phyloP scores from a whole-genome alignment of 1,284 basidiomycete species.

The Puccinia novopanici region DNA sequence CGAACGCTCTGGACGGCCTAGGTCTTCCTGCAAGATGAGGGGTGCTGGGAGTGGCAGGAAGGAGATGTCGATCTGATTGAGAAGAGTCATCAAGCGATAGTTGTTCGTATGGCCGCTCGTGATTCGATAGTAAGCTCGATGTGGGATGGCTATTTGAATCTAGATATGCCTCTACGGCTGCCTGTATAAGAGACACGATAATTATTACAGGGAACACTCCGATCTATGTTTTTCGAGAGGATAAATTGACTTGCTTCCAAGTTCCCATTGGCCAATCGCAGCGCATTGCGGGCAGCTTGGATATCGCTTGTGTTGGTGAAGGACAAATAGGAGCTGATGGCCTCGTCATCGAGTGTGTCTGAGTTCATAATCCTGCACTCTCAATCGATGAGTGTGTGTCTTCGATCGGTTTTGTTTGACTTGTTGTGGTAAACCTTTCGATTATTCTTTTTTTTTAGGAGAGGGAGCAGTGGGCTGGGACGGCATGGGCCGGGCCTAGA shows the following conservation, averaged over 20 bases:
- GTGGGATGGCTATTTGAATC: constrained; percentile 18
- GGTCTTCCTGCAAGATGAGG: constrained; percentile 9
- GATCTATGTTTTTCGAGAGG: neutral
- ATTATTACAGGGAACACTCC: neutral
- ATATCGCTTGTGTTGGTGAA: constrained; percentile 31
- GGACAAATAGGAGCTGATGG: constrained; percentile 31
- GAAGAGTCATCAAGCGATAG: constrained; percentile 22
- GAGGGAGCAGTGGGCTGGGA: too few relatives aligned
- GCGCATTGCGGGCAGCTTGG: neutral
- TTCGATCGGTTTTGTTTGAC: too few relatives aligned
- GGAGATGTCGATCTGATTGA: constrained; percentile 10
- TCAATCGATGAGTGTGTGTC: too few relatives aligned
- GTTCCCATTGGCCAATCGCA: constrained; percentile 34
- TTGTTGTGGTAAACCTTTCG: too few relatives aligned
- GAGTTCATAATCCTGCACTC: neutral
- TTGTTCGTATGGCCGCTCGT: constrained; percentile 3
- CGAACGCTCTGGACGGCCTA: neutral
- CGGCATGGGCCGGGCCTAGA: too few relatives aligned
- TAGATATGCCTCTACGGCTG: constrained; percentile 23
- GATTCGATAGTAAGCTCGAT: neutral
- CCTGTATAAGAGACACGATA: neutral
- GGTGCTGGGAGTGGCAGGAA: neutral
- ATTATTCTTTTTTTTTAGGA: too few relatives aligned
- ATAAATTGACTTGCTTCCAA: constrained; percentile 30
- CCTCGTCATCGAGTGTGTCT: constrained; percentile 23